These are phyloP conservation scores for Fusarium phyllophilum DNA, from an alignment of 2,329 filamentous ascomycete genomes.

Conservation along the genomic window DNA sequence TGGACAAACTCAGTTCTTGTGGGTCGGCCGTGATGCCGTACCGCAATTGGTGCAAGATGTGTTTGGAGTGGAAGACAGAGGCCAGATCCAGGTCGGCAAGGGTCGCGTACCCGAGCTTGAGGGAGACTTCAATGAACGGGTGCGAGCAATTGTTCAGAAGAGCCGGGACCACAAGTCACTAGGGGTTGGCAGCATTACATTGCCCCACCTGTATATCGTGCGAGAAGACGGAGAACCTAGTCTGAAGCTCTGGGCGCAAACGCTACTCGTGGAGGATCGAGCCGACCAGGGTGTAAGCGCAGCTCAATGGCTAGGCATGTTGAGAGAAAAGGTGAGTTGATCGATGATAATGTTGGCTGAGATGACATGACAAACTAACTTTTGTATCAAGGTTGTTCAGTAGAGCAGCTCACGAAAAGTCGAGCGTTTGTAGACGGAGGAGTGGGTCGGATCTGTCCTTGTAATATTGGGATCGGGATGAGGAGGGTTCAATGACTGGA, in stretches of 20 bases:
- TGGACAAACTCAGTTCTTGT: conserved; percentile 96
- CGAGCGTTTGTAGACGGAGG: conserved; percentile 31
- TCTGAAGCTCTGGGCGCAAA: conserved; percentile 96
- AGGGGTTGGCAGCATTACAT: conserved; percentile 91
- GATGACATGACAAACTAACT: conserved; percentile 21
- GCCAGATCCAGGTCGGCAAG: conserved; percentile 91
- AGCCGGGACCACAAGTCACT: conserved; percentile 86
- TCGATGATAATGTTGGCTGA: neutral
- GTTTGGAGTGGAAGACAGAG: conserved; percentile 86
- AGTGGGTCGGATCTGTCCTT: conserved; percentile 30
- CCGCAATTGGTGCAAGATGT: conserved; percentile 89
- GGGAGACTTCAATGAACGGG: conserved; percentile 95
- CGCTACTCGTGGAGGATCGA: conserved; percentile 91
- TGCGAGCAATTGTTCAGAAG: conserved; percentile 91
- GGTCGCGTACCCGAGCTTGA: conserved; percentile 86
- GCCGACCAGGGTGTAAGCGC: conserved; percentile 94
- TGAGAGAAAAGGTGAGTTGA: conserved; percentile 87
- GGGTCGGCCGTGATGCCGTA: conserved; percentile 93
- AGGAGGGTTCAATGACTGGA: conserved; percentile 37
- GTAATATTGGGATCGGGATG: conserved; percentile 39
- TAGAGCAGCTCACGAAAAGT: conserved; percentile 36
- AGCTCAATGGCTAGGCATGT: conserved; percentile 88
- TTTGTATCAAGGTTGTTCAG: conserved; percentile 48
- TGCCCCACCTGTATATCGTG: conserved; percentile 92
- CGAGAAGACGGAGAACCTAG: conserved; percentile 96